These are phyloP conservation scores for Blastobotrys chiropterorum DNA, from an alignment of 805 yeast species.

Conservation along the genomic window DNA sequence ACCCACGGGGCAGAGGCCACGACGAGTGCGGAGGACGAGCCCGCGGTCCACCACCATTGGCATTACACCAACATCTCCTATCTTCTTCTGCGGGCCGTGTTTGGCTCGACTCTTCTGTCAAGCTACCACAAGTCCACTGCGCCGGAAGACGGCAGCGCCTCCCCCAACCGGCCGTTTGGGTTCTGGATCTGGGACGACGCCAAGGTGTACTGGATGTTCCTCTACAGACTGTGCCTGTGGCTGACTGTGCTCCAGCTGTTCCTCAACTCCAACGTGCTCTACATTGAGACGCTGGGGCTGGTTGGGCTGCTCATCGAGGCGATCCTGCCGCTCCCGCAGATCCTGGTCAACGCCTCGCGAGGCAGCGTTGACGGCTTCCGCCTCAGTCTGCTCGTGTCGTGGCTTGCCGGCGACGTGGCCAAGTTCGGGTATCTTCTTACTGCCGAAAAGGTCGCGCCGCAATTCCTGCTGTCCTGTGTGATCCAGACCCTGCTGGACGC, in stretches of 20 bases:
- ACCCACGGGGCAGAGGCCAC: neutral
- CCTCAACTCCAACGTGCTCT: slow-evolving; percentile 33
- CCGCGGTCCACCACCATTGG: neutral
- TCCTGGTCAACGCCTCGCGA: slow-evolving; percentile 71
- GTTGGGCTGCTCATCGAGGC: slow-evolving; percentile 55
- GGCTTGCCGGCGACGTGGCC: slow-evolving; percentile 85
- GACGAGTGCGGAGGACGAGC: neutral
- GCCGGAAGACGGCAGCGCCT: neutral
- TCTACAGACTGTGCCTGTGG: slow-evolving; percentile 39
- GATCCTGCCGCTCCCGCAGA: slow-evolving; percentile 41
- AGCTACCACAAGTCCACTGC: neutral
- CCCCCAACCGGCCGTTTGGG: slow-evolving; percentile 36
- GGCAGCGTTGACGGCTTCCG: slow-evolving; percentile 76
- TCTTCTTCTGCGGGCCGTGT: slow-evolving; percentile 18
- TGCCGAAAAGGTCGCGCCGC: slow-evolving; percentile 19
- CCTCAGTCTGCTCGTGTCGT: slow-evolving; percentile 63
- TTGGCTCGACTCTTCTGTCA: neutral
- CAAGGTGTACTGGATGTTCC: slow-evolving; percentile 54
- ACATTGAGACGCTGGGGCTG: slow-evolving; percentile 50
- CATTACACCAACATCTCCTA: neutral
- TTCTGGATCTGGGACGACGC: slow-evolving; percentile 87
- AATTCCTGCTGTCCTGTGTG: slow-evolving; percentile 23
- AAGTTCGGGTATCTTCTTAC: slow-evolving; percentile 35
- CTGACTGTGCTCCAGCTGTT: slow-evolving; percentile 39
- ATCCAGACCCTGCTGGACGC: slow-evolving; percentile 21